Evolutionary conservation across 192 early-diverging fungal genomes (phyloP), one percentile per base, ranked within the genome.

Genomic region (Linnemannia elongata): DNA sequence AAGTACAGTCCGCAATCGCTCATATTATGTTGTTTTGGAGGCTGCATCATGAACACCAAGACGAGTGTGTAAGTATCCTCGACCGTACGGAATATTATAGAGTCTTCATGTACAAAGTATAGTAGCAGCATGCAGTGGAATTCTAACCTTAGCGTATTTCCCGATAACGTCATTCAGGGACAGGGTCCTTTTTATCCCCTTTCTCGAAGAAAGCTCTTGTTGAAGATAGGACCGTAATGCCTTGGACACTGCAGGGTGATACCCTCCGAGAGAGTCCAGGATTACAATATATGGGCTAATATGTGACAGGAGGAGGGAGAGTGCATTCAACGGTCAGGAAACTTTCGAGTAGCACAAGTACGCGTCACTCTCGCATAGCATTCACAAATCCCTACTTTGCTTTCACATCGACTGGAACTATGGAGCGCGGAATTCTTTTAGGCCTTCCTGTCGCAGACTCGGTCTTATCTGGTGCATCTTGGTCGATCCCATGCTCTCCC

Each of bases 1-100:
- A 98, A 63, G 88, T 93, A 97, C 22, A 98, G 89, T n/a, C 97
- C 97, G 80, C 97, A 98, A 85, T 98, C 97, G 75, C 94, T 96
- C 80, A 91, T 85, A 79, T 98, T 98, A 72, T 89, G 78, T 73
- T 98, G 97, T 35, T 89, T 74, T 24, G 96, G 96, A 27, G 93
- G 92, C 85, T 94, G 76, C 4, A 30, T 30, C n/a, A 33, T 42
- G 27, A 71, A 35, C 41, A 39, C 35, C 69, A 44, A 45, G 27
- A 24, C 20, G 38, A 44, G 1, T 15, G 1, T 36, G 20, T 77
- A 5, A 20, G 22, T 24, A 4, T 5, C 20, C 22, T 15, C 18
- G 1, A 22, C 49, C 0, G 45, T 9, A 30, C 4, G n/a, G 72
- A 22, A 49, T 36, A n/a, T 73, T 45, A 82, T 22, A 60, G 24